phyloP scores from a whole-genome alignment of 2,329 filamentous ascomycete species.

The Pyricularia grisea region DNA sequence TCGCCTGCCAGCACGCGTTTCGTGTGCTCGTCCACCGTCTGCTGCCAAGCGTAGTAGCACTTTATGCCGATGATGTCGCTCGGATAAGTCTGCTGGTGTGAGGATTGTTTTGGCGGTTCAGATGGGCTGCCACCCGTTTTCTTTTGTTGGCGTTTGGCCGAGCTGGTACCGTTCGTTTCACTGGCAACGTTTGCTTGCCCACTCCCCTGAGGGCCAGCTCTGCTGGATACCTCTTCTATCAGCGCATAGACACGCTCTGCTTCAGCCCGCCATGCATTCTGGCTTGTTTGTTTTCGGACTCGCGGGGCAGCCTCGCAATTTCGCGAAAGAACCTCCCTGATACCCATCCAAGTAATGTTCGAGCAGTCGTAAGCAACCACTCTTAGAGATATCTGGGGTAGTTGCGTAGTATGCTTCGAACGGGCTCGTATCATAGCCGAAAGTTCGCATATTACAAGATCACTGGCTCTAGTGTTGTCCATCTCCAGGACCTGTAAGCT shows the following conservation, averaged over 20 bases:
- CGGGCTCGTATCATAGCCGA: slow-evolving; percentile 63
- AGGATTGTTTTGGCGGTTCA: slow-evolving; percentile 1
- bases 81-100: slow-evolving; percentile 45
- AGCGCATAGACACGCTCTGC: background rate
- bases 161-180: background rate
- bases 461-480: slow-evolving; percentile 88
- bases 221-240: background rate
- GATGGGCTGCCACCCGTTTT: background rate
- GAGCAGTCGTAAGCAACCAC: slow-evolving; percentile 86
- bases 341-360: slow-evolving; percentile 85
- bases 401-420: slow-evolving; percentile 22
- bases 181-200: background rate
- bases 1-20: slow-evolving; percentile 76
- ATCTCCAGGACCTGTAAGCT: slow-evolving; percentile 66
- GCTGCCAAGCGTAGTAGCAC: slow-evolving; percentile 92
- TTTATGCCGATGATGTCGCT: slow-evolving; percentile 78
- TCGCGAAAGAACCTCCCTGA: slow-evolving; percentile 75
- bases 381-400: slow-evolving; percentile 54
- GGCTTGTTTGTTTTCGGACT: slow-evolving; percentile 3
- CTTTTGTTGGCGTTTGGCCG: background rate
- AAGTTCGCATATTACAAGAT: slow-evolving; percentile 77
- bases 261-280: background rate
- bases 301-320: slow-evolving; percentile 58
- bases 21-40: slow-evolving; percentile 87
- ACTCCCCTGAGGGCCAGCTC: background rate